phyloP scores from a whole-genome alignment of 805 yeast genomes.

The Komagataella kurtzmanii region DNA sequence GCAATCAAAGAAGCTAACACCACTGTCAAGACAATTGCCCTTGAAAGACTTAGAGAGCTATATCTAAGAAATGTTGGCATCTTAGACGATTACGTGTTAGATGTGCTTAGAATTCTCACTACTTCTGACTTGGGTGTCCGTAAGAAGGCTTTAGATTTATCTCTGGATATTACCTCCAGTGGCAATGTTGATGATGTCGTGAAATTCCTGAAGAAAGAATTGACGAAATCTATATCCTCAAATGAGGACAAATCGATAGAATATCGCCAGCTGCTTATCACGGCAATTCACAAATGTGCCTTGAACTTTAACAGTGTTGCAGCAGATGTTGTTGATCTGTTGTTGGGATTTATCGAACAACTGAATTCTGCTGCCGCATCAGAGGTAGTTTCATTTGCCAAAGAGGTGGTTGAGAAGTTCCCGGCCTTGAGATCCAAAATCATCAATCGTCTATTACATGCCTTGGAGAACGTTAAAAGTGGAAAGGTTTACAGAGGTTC shows the following conservation, averaged over 20 bases:
- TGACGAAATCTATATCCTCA: conserved; percentile 54
- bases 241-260: conserved; percentile 75
- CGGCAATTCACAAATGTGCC: conserved; percentile 83
- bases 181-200: conserved; percentile 93
- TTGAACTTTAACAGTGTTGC: conserved; percentile 85
- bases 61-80: conserved; percentile 68
- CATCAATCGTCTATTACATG: conserved; percentile 42
- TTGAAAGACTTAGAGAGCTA: conserved; percentile 73
- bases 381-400: conserved; percentile 83
- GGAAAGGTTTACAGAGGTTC: conserved; percentile 91
- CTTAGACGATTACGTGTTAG: conserved; percentile 72
- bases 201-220: conserved; percentile 82
- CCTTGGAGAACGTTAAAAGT: conserved; percentile 59
- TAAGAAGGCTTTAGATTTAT: conserved; percentile 70
- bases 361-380: conserved; percentile 75
- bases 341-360: conserved; percentile 78
- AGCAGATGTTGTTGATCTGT: conserved; percentile 74
- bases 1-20: conserved; percentile 91
- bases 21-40: conserved; percentile 84
- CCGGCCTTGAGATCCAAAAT: conserved; percentile 64
- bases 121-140: conserved; percentile 88
- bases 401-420: conserved; percentile 87
- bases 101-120: conserved; percentile 73
- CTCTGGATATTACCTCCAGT: conserved; percentile 67
- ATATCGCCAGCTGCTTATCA: conserved; percentile 79